phyloP scores from a whole-genome alignment of 1,284 basidiomycete genomes.

The Pseudozyma sp. region DNA sequence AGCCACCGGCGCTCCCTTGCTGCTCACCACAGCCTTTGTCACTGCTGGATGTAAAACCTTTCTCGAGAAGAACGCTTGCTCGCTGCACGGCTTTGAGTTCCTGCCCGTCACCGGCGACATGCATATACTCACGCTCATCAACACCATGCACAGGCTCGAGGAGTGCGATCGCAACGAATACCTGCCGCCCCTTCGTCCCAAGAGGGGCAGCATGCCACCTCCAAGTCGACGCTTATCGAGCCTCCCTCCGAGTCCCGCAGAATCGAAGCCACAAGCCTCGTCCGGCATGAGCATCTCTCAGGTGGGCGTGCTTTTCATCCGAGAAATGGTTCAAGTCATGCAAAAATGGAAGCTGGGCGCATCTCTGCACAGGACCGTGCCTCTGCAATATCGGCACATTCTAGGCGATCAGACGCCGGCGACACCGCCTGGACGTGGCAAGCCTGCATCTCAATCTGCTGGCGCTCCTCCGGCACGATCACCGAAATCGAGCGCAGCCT shows the following conservation, averaged over 20 bases:
- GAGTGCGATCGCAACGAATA: conserved; percentile 52
- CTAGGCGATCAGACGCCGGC: conserved; percentile 8
- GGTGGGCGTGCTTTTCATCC: conserved; percentile 45
- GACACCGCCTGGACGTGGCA: neutral
- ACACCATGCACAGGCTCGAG: conserved; percentile 26
- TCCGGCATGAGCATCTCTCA: conserved; percentile 41
- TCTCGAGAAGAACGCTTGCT: conserved; percentile 46
- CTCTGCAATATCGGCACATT: conserved; percentile 24
- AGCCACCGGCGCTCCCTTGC: conserved; percentile 37
- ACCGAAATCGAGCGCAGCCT: neutral
- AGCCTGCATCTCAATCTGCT: neutral
- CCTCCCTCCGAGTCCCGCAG: conserved; percentile 17
- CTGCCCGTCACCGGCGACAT: conserved; percentile 34
- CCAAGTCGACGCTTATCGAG: conserved; percentile 17
- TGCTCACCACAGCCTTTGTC: conserved; percentile 44
- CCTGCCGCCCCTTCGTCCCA: conserved; percentile 21
- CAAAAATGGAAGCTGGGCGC: conserved; percentile 46
- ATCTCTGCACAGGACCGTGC: conserved; percentile 31
- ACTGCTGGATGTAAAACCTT: conserved; percentile 49
- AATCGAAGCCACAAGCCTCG: conserved; percentile 11
- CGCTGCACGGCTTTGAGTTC: conserved; percentile 38
- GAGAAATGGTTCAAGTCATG: conserved; percentile 49
- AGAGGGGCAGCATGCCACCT: conserved; percentile 25
- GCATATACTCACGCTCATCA: conserved; percentile 43
- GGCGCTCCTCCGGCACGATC: neutral